A percentile compares a stretch with the other conserved stretches of the same genome.
Evolutionary conservation across 106 monocot species (phyloP).

Genomic region (Platanthera zijinensis): DNA sequence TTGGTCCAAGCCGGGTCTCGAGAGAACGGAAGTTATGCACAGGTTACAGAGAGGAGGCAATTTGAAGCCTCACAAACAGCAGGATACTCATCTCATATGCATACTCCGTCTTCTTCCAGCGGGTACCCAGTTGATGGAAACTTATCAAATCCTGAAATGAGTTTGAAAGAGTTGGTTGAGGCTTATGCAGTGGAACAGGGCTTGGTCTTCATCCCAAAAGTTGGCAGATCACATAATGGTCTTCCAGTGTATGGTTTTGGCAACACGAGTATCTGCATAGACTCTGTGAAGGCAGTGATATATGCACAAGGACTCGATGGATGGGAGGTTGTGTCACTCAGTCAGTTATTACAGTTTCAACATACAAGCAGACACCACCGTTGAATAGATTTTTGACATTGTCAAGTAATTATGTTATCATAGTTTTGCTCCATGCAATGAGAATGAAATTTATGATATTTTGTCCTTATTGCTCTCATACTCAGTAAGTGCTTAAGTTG

Average conservation of each 20-base stretch:
- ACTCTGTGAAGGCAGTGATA: slow-evolving; percentile 58
- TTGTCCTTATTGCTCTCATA: not conserved
- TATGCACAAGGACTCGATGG: slow-evolving; percentile 69
- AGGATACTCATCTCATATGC: slow-evolving; percentile 25
- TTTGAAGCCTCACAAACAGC: slow-evolving; percentile 65
- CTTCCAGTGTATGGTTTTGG: slow-evolving; percentile 90
- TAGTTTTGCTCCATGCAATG: not conserved
- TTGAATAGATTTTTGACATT: slow-evolving; percentile 6
- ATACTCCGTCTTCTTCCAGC: slow-evolving; percentile 18
- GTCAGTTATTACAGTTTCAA: slow-evolving; percentile 79
- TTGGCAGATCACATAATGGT: slow-evolving; percentile 70
- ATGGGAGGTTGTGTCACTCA: slow-evolving; percentile 64
- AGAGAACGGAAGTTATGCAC: slow-evolving; percentile 68
- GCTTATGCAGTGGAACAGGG: slow-evolving; percentile 73
- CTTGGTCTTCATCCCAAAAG: slow-evolving; percentile 67
- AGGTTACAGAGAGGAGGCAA: slow-evolving; percentile 67
- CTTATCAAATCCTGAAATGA: slow-evolving; percentile 32
- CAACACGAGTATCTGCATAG: slow-evolving; percentile 68
- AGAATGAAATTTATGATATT: not conserved
- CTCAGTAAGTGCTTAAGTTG: not conserved
- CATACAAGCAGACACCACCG: slow-evolving; percentile 18
- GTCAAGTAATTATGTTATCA: not conserved
- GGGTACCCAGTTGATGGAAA: slow-evolving; percentile 23
- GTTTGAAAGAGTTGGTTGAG: slow-evolving; percentile 73
- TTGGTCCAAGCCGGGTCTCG: slow-evolving; percentile 63